Evolutionary conservation across 345 rosid genomes (phyloP).

Genomic region (Hibiscus mutabilis): DNA sequence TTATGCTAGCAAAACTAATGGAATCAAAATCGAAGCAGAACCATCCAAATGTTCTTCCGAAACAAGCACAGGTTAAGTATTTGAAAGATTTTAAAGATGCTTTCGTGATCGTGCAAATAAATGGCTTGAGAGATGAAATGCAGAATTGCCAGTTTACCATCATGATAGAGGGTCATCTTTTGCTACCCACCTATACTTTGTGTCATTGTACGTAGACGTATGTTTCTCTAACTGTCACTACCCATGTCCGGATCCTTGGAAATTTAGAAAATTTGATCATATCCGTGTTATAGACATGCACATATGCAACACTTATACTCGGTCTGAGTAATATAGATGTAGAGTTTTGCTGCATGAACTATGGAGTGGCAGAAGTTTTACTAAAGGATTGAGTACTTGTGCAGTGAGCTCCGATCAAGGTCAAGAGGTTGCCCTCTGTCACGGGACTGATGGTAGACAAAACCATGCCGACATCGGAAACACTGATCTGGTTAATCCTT

Average conservation of each 20-base stretch:
- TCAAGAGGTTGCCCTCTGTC: slow-evolving; percentile 20
- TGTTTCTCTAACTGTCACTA: not conserved
- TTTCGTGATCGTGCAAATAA: not conserved
- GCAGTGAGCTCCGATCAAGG: slow-evolving; percentile 21
- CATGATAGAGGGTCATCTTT: not conserved
- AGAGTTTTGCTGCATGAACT: not conserved
- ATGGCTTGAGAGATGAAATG: not conserved
- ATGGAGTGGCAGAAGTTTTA: not conserved
- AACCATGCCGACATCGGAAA: slow-evolving; percentile 12
- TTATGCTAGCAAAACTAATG: slow-evolving; percentile 32
- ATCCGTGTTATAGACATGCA: not conserved
- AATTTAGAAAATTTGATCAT: not conserved
- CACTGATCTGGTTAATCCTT: slow-evolving; percentile 24
- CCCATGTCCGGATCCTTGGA: not conserved
- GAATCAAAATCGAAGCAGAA: slow-evolving; percentile 2
- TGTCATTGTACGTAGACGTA: not conserved
- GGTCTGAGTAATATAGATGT: not conserved
- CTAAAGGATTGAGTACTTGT: slow-evolving; percentile 4
- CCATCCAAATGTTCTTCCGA: slow-evolving; percentile 15
- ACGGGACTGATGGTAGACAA: slow-evolving; percentile 17
- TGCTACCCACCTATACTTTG: not conserved
- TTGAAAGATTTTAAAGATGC: not conserved
- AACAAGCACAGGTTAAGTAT: slow-evolving; percentile 15
- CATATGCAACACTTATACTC: not conserved
- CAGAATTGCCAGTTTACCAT: not conserved